These are phyloP conservation scores for Ziziphus jujuba DNA, from an alignment of 306 rosid species.

Conservation along the genomic window DNA sequence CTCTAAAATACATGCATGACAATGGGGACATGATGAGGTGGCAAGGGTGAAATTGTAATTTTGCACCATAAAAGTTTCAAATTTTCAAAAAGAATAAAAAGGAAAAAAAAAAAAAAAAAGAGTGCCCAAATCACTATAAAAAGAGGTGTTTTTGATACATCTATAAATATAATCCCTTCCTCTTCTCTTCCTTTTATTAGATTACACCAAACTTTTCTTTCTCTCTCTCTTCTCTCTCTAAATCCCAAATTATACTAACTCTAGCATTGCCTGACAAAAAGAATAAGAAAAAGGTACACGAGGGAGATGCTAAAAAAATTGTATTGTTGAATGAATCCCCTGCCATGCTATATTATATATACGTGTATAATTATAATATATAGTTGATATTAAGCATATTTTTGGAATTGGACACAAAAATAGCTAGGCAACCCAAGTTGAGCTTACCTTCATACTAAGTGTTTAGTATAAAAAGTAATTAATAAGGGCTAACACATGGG, in stretches of 20 bases:
- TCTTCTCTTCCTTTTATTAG: neutral
- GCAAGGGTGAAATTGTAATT: slow-evolving; percentile 19
- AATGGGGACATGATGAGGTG: slow-evolving; percentile 9
- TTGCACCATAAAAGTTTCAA: neutral
- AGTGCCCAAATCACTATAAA: slow-evolving; percentile 17
- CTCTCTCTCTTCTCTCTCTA: slow-evolving; percentile 13
- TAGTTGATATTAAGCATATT: neutral
- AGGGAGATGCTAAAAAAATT: slow-evolving; percentile 18
- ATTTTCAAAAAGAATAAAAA: too few species aligned
- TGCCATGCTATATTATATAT: neutral
- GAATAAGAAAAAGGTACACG: slow-evolving; percentile 34
- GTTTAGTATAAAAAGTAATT: neutral
- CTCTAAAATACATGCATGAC: slow-evolving; percentile 10
- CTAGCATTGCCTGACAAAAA: slow-evolving; percentile 25
- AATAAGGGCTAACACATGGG: slow-evolving; percentile 25
- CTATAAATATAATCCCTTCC: neutral
- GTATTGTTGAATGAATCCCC: slow-evolving; percentile 3
- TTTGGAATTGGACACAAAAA: slow-evolving; percentile 2
- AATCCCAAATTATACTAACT: slow-evolving; percentile 19
- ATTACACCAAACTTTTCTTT: slow-evolving; percentile 16
- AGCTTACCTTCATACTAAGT: slow-evolving; percentile 10
- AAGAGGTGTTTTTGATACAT: neutral
- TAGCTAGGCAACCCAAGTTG: slow-evolving; percentile 18
- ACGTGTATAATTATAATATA: neutral
- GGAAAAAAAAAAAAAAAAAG: neutral